Evolutionary conservation across 306 rosid species (phyloP), one percentile per base, ranked within the genome.

Genomic region (Erythrophleum fordii): DNA sequence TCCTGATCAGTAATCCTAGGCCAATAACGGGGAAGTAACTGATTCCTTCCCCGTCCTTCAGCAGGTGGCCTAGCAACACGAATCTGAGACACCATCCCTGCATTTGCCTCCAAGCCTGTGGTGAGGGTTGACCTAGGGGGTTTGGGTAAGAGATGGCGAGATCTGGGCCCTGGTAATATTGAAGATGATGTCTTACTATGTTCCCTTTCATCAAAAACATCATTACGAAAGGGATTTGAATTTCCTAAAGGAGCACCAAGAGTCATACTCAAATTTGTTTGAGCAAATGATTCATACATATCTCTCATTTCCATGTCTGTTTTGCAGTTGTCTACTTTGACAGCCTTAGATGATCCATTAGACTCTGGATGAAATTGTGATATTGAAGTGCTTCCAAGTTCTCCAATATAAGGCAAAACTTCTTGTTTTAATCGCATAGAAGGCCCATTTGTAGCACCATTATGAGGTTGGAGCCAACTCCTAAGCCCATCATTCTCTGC

Each of bases 1-100:
- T 95, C 99, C 80, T 95, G 99, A 79, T 95, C 99, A 5, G 99
- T 95, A 77, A 95, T 95, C 81, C 98, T 89, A 72, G 99, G 99
- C 99, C 99, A 95, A 81, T 95, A 95, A 53, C 99, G 98, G 41
- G 99, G 99, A 85, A 95, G 99, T 69, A 95, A 87, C 92, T 95
- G 99, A 87, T 93, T 95, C 84, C 94, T 84, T 18, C 99, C 99
- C 84, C 98, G 89, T 77, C 97, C 98, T 90, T 95, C 99, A 34
- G 98, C 94, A 75, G 99, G 99, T 84, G 99, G 99, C 89, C 99
- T 88, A 78, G 99, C 99, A 61, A 95, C 94, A 53, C 99, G 98
- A 77, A 91, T 85, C 73, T 93, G 99, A 69, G 99, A 90, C 58
- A 71, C 86, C 88, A 85, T 83, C 67, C 89, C 79, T 68, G 88